phyloP scores from a whole-genome alignment of 2,329 filamentous ascomycete species.

The Trichoderma sp. region DNA sequence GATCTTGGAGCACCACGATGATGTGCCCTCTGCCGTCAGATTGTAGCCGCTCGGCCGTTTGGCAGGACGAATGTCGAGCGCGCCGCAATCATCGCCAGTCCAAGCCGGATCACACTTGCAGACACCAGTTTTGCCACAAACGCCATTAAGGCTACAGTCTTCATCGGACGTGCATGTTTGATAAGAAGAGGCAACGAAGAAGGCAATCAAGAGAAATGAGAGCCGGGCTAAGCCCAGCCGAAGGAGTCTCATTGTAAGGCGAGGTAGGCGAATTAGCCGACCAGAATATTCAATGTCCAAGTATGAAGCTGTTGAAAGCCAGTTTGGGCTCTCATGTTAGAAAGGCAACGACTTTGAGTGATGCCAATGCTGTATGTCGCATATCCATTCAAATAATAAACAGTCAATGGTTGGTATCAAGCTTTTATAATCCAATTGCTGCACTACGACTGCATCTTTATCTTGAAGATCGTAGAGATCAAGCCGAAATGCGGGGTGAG shows the following conservation, averaged over 20 bases:
- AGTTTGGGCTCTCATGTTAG: neutral
- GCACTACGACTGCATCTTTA: neutral
- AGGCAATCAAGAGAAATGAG: neutral
- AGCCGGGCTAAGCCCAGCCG: neutral
- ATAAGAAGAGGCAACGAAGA: constrained; percentile 3
- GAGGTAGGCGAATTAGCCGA: constrained; percentile 1
- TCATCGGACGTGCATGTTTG: constrained; percentile 32
- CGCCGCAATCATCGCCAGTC: constrained; percentile 46
- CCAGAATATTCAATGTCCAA: neutral
- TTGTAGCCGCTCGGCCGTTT: constrained; percentile 48
- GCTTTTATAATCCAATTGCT: neutral
- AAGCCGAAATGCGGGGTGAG: constrained; percentile 2
- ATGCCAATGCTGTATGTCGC: neutral
- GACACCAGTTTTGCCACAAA: constrained; percentile 27
- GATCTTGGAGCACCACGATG: constrained; percentile 52
- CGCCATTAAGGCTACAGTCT: constrained; percentile 37
- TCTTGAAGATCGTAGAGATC: neutral
- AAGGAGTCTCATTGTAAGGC: neutral
- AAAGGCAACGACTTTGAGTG: neutral
- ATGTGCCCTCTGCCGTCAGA: constrained; percentile 44
- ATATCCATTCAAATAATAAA: neutral
- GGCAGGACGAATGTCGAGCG: constrained; percentile 47
- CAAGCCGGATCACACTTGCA: constrained; percentile 46
- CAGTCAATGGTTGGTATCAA: neutral
- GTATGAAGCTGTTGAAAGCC: neutral